Conservation (phyloP, 176 grass and related monocot species). For the Oryza nivara region DNA sequence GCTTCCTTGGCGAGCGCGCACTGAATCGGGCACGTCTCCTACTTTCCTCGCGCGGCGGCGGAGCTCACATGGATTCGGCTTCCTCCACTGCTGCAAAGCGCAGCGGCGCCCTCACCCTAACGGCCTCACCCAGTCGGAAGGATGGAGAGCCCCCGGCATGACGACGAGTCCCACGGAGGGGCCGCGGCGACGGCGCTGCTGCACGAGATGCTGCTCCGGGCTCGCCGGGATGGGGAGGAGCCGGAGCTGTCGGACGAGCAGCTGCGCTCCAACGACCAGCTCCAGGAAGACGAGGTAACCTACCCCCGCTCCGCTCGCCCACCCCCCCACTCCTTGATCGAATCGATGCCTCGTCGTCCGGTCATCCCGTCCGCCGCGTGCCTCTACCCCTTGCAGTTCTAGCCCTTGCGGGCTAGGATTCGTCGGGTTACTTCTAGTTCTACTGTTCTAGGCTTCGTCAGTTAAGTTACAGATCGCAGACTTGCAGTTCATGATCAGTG, state of each 20-base stretch:
- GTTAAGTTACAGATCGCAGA: neutral
- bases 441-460: neutral
- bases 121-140: neutral
- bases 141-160: neutral
- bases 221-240: slow-evolving; percentile 29
- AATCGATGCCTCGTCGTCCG: neutral
- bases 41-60: neutral
- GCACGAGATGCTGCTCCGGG: neutral
- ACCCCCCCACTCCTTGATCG: neutral
- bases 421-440: neutral
- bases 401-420: too few relatives aligned
- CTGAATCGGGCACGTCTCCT: neutral
- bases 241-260: slow-evolving; percentile 35
- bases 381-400: too few relatives aligned
- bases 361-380: neutral
- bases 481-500: neutral
- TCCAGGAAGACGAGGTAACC: slow-evolving; percentile 46
- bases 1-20: too few relatives aligned
- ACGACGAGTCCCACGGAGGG: neutral
- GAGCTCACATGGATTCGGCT: neutral
- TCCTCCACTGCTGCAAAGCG: neutral
- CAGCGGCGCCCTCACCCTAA: too few relatives aligned
- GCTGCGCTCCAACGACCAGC: slow-evolving; percentile 39
- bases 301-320: neutral
- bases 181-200: too few relatives aligned